Evolutionary conservation across 208 protist species (phyloP), one percentile per base, ranked within the genome.

Genomic region (Crithidia fasciculata): DNA sequence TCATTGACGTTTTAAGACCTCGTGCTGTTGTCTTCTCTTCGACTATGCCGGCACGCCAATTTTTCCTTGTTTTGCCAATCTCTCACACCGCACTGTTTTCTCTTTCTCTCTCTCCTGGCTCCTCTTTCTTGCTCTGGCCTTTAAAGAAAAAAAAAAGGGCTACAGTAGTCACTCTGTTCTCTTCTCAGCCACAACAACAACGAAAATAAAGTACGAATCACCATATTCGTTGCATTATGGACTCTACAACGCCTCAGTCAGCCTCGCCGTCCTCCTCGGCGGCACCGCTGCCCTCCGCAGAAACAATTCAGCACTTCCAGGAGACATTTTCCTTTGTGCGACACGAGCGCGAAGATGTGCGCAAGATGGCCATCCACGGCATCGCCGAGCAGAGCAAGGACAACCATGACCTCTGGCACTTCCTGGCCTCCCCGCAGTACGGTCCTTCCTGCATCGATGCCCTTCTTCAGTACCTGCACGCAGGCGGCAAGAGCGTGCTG

Each of bases 331-430:
- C 50, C 43, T 96, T 96, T 52, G 67, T 94, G 8, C 52, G 43
- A 0, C 87, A 86, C 63, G 84, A 89, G 39, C 82, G 91, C 3
- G 87, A 96, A 55, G 91, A 96, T 78, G 85, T 96, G 16, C 91
- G 89, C 16, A 93, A 94, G 76, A 90, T 94, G 84, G 88, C 91
- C 1, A 77, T 92, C 19, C 87, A 86, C 19, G 88, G 88, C 41
- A 80, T 96, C 41, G 88, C 91, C 0, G 67, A 82, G 66, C 85
- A 92, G 68, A 96, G 91, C 79, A 92, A 91, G 65, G 89, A 94
- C 74, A 93, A 91, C 69, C 54, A 49, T 9, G 73, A 82, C 5
- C 79, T 96, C 37, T 88, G 73, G 55, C 39, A 45, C 0, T 92
- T 90, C 63, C 57, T 96, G 36, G 67, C 80, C 5, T 84, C 83